Base-by-base conservation (phyloP, 139 green algal genomes). In the Chlorella sp. region DNA sequence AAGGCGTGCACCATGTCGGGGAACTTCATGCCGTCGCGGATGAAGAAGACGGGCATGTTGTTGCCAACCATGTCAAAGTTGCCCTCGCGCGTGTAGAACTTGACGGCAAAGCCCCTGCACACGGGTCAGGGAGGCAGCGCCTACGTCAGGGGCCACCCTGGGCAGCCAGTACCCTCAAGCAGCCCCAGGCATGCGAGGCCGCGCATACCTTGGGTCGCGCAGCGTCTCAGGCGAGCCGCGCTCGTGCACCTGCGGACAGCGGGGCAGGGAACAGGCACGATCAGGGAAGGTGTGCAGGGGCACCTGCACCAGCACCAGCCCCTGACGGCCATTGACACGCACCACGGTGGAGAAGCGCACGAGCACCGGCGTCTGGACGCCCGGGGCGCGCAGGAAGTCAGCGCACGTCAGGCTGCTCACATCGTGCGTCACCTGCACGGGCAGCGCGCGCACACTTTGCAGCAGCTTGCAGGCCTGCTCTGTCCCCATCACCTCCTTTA, bases 21-120 rank as follows among this genome's bases (percentile, higher is more conserved):
- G 77, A 97, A 97, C 84, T 96, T 96, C 73, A 98, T 98, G 78
- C 93, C 93, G 83, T 98, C 94, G 24, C 94, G 85, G 62, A 97
- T 91, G 76, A 94, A 95, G 73, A 95, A 95, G 34, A 95, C 93
- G 23, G 93, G 92, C 62, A 97, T 90, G 86, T 98, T 97, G 83
- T 98, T 97, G 69, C 93, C 93, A 22, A 87, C 83, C 76, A 90
- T 82, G 87, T 94, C 89, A 49, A 85, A 97, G 86, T 96, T 97
- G 68, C 93, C 93, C 82, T 97, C 92, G 6, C 92, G 82, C 0
- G 93, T 98, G 86, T 98, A 98, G 71, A 98, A 98, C 88, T 98
- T 98, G 63, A 98, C 90, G 0, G 94, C 94, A 81, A 98, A 98
- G 33, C 94, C 94, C 29, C n/a, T n/a, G n/a, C n/a, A n/a, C n/a